Evolutionary conservation across 495 filamentous ascomycete genomes (phyloP).

Genomic region (Cercophora newfieldiana): DNA sequence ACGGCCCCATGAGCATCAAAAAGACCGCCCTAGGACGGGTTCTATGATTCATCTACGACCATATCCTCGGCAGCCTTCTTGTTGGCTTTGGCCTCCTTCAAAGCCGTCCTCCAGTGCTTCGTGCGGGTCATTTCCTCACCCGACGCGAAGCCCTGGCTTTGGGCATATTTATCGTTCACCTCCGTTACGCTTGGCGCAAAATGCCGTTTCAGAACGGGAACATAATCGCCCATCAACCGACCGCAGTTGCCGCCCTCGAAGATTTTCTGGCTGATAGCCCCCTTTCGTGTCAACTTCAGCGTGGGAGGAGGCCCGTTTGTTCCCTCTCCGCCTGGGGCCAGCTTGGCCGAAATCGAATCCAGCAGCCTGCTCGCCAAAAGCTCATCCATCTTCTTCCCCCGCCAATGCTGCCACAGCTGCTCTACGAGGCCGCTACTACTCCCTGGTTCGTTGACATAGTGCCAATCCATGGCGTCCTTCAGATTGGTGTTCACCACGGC

Average conservation of each 20-base stretch:
- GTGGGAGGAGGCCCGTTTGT: background rate
- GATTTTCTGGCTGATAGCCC: conserved; percentile 52
- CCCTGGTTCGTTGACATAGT: conserved; percentile 68
- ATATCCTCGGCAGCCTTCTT: conserved; percentile 13
- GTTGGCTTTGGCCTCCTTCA: conserved; percentile 34
- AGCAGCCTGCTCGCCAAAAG: conserved; percentile 69
- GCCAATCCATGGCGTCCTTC: conserved; percentile 71
- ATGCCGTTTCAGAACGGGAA: conserved; percentile 66
- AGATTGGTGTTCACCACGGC: conserved; percentile 33
- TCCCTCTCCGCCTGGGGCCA: conserved; percentile 32
- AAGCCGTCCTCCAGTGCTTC: conserved; percentile 36
- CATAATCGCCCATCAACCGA: conserved; percentile 64
- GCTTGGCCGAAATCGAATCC: conserved; percentile 58
- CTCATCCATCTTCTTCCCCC: conserved; percentile 84
- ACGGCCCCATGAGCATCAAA: background rate
- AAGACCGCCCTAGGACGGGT: background rate
- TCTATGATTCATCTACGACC: conserved; percentile 21
- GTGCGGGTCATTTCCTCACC: conserved; percentile 45
- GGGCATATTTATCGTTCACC: conserved; percentile 75
- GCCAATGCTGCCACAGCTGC: conserved; percentile 78
- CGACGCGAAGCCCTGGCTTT: conserved; percentile 61
- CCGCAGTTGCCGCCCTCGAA: conserved; percentile 70
- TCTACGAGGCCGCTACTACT: conserved; percentile 63
- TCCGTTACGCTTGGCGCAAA: conserved; percentile 65
- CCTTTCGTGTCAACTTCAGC: conserved; percentile 21